These are phyloP conservation scores for Trypanosoma theileri DNA, from an alignment of 208 protist genomes.

Conservation along the genomic window DNA sequence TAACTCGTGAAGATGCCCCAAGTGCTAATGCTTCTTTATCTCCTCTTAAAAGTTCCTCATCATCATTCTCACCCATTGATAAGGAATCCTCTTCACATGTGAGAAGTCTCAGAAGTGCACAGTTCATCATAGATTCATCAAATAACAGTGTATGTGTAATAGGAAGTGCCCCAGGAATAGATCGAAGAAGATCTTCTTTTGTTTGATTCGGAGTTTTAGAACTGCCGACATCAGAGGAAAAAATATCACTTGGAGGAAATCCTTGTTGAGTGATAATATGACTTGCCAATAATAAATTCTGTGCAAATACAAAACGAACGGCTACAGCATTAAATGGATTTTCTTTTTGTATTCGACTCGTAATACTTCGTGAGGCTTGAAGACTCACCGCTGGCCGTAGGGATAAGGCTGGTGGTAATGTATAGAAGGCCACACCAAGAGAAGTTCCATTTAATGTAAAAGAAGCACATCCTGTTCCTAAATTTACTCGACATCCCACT, in stretches of 20 bases:
- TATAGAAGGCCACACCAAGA: slow-evolving; percentile 33
- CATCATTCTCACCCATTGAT: background rate
- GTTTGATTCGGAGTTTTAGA: background rate
- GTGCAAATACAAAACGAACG: slow-evolving; percentile 37
- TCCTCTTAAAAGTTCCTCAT: slow-evolving; percentile 4
- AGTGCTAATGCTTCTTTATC: slow-evolving; percentile 15
- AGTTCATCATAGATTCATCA: slow-evolving; percentile 27
- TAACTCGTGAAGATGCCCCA: slow-evolving; percentile 12
- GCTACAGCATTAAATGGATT: slow-evolving; percentile 17
- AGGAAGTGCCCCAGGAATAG: slow-evolving; percentile 17
- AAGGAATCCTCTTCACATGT: slow-evolving; percentile 15
- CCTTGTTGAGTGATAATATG: background rate
- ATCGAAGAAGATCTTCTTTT: background rate
- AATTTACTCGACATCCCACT: slow-evolving; percentile 29
- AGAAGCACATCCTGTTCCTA: slow-evolving; percentile 7
- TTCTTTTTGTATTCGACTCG: slow-evolving; percentile 7
- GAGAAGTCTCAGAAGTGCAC: slow-evolving; percentile 21
- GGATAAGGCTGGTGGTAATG: slow-evolving; percentile 11
- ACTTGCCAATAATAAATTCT: slow-evolving; percentile 9
- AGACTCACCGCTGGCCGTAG: slow-evolving; percentile 36
- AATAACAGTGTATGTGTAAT: slow-evolving; percentile 17
- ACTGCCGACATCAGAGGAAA: too few relatives aligned
- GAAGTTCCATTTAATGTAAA: slow-evolving; percentile 42
- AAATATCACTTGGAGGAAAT: background rate
- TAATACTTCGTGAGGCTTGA: slow-evolving; percentile 19